Evolutionary conservation across 2,329 filamentous ascomycete genomes (phyloP).

Genomic region (Fusarium sarcochroum): DNA sequence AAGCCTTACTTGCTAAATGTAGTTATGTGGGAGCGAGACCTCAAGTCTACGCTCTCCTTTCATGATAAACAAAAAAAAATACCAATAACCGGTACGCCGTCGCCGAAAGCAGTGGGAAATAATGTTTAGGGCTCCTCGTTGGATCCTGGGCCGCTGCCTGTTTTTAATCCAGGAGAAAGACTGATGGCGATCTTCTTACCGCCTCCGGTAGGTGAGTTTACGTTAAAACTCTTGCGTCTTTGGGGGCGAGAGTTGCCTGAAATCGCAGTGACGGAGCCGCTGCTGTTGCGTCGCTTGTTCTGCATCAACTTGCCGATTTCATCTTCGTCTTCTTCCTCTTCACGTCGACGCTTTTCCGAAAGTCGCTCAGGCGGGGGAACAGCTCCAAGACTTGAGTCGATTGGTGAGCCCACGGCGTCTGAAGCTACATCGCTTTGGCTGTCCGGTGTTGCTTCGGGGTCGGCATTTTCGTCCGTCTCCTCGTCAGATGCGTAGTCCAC

Average conservation of each 20-base stretch:
- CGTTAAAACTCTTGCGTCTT: conserved; percentile 59
- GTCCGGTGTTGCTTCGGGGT: conserved; percentile 62
- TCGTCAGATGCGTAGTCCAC: conserved; percentile 97
- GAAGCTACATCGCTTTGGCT: conserved; percentile 52
- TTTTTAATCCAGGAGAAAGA: conserved; percentile 63
- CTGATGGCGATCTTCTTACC: conserved; percentile 72
- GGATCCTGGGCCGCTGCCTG: conserved; percentile 55
- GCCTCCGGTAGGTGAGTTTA: conserved; percentile 56
- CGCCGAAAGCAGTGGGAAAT: conserved; percentile 45
- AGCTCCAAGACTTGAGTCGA: conserved; percentile 37
- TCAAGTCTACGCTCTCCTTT: conserved; percentile 31
- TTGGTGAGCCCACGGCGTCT: conserved; percentile 53
- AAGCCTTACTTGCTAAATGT: conserved; percentile 40
- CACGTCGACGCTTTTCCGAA: conserved; percentile 89
- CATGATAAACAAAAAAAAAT: conserved; percentile 43
- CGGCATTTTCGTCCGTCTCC: conserved; percentile 72
- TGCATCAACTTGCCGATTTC: conserved; percentile 86
- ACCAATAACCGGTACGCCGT: conserved; percentile 45
- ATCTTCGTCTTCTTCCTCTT: conserved; percentile 92
- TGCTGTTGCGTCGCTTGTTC: conserved; percentile 73
- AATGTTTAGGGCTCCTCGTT: conserved; percentile 57
- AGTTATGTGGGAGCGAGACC: conserved; percentile 34
- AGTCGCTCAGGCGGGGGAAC: conserved; percentile 80
- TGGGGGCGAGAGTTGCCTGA: conserved; percentile 53
- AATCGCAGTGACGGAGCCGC: conserved; percentile 61